phyloP scores from a whole-genome alignment of 768 basidiomycete genomes.

The Suillus lakei region DNA sequence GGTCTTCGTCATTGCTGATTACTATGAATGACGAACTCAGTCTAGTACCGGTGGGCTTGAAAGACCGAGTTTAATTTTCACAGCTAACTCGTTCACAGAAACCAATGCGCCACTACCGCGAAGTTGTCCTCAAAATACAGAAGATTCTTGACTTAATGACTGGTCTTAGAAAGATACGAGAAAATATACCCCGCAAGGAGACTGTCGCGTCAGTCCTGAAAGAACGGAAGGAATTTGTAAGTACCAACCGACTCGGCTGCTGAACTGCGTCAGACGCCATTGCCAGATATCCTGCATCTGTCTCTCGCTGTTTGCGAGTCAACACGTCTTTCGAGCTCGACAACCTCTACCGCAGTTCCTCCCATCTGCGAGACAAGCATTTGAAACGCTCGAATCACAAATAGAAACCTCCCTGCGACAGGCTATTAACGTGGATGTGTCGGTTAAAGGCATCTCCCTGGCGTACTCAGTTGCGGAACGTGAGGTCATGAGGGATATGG shows the following conservation, averaged over 20 bases:
- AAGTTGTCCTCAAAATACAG: slow-evolving; percentile 42
- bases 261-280: neutral
- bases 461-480: slow-evolving; percentile 50
- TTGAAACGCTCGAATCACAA: slow-evolving; percentile 37
- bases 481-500: slow-evolving; percentile 45
- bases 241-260: slow-evolving; percentile 11
- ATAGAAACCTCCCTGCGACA: slow-evolving; percentile 39
- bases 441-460: slow-evolving; percentile 40
- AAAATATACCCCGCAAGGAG: slow-evolving; percentile 50
- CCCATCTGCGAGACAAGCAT: slow-evolving; percentile 48
- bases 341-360: slow-evolving; percentile 56
- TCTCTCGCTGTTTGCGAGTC: slow-evolving; percentile 51
- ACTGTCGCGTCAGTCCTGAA: slow-evolving; percentile 42
- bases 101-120: slow-evolving; percentile 50
- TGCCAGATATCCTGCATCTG: slow-evolving; percentile 48
- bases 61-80: neutral
- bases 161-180: slow-evolving; percentile 50
- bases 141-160: slow-evolving; percentile 47
- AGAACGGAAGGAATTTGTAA: slow-evolving; percentile 48
- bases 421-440: slow-evolving; percentile 31
- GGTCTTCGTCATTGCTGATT: slow-evolving; percentile 41
- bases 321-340: slow-evolving; percentile 50
- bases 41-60: slow-evolving; percentile 47
- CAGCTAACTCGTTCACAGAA: slow-evolving; percentile 34
- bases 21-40: slow-evolving; percentile 54